Evolutionary conservation across 2,329 filamentous ascomycete genomes (phyloP), one percentile per base, ranked within the genome.

Genomic region (Botrytis elliptica): DNA sequence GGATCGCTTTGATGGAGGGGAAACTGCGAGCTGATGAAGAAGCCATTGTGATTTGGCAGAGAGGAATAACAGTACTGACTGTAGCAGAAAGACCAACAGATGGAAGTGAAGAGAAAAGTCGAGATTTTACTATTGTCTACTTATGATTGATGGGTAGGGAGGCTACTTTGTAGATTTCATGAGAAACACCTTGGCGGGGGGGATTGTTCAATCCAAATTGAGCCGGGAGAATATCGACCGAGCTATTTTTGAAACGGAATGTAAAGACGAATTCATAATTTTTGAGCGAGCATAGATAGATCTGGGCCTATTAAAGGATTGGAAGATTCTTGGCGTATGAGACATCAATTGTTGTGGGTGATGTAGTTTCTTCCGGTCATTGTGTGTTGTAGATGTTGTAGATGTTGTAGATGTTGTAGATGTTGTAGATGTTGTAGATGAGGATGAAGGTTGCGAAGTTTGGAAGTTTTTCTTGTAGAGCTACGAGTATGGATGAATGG

Each of bases 1-100:
- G 86, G 75, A 95, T 84, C 81, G 90, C 88, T 84, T 93, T 93
- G 85, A 95, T 94, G 72, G 87, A 92, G 65, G 92, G 92, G 78
- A 94, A 94, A 49, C 73, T 76, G 64, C 79, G 77, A 70, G 74
- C 80, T 55, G 78, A 71, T 42, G 78, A 70, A 52, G 79, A 75
- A 60, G 77, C 74, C 78, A 80, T 80, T 65, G 52, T 76, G 72
- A 69, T 33, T 42, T 59, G 42, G 57, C 46, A 8, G 62, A 29
- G 44, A 36, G 49, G 66, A n/a, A 63, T 33, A 57, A 76, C 55
- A 63, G 59, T 66, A 29, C 12, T 60, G 59, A 25, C 7, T 44
- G 52, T 5, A 42, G 4, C 18, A 59, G 59, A 44, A 44, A n/a
- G 52, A 16, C 36, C 16, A 62, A 52, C 18, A 42, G 64, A 66